Percentiles rank a stretch among this genome's conserved stretches.
phyloP scores from a whole-genome alignment of 1,139 yeast species.

The Lodderomyces orthopsilosis region DNA sequence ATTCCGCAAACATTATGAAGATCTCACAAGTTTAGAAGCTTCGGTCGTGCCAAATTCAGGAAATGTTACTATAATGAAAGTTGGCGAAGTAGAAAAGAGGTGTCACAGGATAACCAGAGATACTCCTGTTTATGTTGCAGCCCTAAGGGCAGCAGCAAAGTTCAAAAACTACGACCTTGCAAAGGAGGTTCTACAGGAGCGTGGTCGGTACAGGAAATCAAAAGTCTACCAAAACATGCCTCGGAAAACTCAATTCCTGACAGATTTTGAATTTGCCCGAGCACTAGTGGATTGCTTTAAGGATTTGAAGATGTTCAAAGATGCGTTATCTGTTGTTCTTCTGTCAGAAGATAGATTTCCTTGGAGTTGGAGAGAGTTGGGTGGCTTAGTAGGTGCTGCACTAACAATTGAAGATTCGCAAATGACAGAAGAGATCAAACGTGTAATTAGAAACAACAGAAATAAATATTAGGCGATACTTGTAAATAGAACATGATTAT shows the following conservation, averaged over 20 bases:
- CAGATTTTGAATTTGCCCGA: slow-evolving; percentile 69
- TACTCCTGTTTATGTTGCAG: slow-evolving; percentile 56
- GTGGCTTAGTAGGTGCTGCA: slow-evolving; percentile 46
- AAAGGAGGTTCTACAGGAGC: slow-evolving; percentile 66
- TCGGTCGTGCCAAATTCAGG: not conserved
- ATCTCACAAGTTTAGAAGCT: not conserved
- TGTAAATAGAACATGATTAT: not conserved
- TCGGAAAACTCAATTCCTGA: slow-evolving; percentile 36
- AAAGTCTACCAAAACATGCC: slow-evolving; percentile 40
- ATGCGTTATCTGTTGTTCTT: slow-evolving; percentile 65
- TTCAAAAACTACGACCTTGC: slow-evolving; percentile 57
- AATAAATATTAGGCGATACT: not conserved
- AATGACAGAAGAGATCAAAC: not conserved
- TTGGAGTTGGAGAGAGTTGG: slow-evolving; percentile 66
- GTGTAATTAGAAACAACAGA: not conserved
- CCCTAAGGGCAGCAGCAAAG: slow-evolving; percentile 63
- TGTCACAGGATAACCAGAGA: slow-evolving; percentile 37
- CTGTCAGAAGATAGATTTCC: slow-evolving; percentile 67
- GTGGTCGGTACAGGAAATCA: slow-evolving; percentile 71
- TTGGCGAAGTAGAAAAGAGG: not conserved
- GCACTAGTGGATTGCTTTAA: slow-evolving; percentile 58
- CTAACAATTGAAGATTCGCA: not conserved
- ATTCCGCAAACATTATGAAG: not conserved
- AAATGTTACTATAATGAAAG: not conserved
- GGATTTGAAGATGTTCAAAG: slow-evolving; percentile 52